These are phyloP conservation scores for Liquidambar formosana DNA, from an alignment of 164 flowering plant genomes.

Conservation along the genomic window DNA sequence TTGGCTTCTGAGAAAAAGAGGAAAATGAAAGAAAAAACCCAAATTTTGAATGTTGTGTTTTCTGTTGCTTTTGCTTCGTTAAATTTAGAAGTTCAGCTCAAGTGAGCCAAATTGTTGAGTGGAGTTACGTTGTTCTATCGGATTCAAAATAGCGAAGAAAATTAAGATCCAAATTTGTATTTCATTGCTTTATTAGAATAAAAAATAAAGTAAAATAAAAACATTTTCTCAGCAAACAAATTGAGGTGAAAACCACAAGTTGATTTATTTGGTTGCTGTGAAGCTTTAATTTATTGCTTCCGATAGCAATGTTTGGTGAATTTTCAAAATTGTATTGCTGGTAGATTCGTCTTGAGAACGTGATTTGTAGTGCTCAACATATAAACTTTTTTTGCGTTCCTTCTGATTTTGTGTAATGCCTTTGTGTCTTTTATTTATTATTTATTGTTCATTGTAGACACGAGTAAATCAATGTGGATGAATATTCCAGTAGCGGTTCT, in stretches of 20 bases:
- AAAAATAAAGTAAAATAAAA: too few relatives aligned
- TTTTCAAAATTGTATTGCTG: not conserved
- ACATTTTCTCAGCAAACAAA: too few relatives aligned
- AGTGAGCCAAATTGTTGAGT: too few relatives aligned
- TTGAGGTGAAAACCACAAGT: too few relatives aligned
- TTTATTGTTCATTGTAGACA: conserved; percentile 51
- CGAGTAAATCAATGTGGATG: conserved; percentile 97
- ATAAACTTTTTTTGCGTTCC: not conserved
- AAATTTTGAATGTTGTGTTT: not conserved
- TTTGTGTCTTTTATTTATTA: not conserved
- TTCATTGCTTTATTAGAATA: too few relatives aligned
- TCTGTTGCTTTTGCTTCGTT: not conserved
- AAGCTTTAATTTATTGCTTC: too few relatives aligned
- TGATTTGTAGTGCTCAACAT: not conserved
- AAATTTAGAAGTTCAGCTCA: too few relatives aligned
- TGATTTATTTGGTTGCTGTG: too few relatives aligned
- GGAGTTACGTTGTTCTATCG: too few relatives aligned
- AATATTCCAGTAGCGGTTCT: conserved; percentile 82
- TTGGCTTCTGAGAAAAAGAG: not conserved
- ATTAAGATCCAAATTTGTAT: too few relatives aligned
- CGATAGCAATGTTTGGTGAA: not conserved
- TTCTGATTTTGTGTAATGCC: not conserved
- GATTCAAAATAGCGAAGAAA: too few relatives aligned
- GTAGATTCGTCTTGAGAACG: not conserved
- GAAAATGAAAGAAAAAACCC: not conserved